Evolutionary conservation across 2,329 filamentous ascomycete genomes (phyloP).

Genomic region (Pestalotiopsis sp.): DNA sequence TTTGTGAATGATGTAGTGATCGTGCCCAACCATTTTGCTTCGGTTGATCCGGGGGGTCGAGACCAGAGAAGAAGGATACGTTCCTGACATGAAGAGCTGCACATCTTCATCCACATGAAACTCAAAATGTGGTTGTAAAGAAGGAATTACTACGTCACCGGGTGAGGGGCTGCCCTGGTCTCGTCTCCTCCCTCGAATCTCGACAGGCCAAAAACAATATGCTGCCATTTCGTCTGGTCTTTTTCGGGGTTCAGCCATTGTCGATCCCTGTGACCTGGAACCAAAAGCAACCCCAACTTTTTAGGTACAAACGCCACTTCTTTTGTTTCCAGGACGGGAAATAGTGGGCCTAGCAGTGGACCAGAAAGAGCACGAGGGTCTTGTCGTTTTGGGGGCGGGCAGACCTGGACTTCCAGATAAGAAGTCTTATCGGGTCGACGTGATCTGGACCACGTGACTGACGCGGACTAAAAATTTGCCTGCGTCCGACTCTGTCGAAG

Average conservation of each 20-base stretch:
- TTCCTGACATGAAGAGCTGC: constrained; percentile 4
- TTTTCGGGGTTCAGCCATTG: constrained; percentile 1
- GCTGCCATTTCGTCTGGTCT: neutral
- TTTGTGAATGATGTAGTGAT: neutral
- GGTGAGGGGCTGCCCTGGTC: neutral
- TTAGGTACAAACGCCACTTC: neutral
- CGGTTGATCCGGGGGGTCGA: neutral
- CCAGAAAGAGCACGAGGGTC: neutral
- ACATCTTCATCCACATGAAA: constrained; percentile 8
- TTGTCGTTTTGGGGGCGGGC: neutral
- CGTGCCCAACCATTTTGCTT: neutral
- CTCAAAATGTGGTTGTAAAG: neutral
- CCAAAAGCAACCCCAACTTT: neutral
- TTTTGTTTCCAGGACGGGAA: neutral
- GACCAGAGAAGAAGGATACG: neutral
- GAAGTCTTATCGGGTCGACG: neutral
- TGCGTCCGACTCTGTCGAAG: neutral
- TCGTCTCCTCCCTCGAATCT: neutral
- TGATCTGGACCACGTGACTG: constrained; percentile 5
- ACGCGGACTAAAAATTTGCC: neutral
- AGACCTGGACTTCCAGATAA: neutral
- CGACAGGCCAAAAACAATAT: neutral
- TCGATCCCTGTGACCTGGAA: constrained; percentile 1
- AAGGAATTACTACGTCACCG: constrained; percentile 6
- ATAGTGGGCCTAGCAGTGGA: neutral